Evolutionary conservation across 1,139 yeast genomes (phyloP), one percentile per base, ranked within the genome.

Genomic region (Geotrichum macrosporum): DNA sequence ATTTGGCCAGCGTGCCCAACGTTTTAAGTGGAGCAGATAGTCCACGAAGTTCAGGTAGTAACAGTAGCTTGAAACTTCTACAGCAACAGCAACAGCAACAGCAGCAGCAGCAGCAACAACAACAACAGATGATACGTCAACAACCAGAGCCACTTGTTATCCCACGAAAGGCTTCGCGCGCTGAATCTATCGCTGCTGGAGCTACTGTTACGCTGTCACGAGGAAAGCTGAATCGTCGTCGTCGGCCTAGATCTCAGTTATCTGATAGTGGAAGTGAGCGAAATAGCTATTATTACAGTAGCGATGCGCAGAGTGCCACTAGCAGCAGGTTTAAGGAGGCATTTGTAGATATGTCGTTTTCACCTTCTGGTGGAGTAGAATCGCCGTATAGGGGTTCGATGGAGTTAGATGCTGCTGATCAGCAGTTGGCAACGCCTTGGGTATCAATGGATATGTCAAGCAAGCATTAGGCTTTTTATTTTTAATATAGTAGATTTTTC

Each of bases 201-300:
- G 48, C 48, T 12, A 30, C 29, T 3, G 38, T 46, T 13, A 45
- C 32, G 15, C 35, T 46, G 16, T 24, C 44, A 8, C 40, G 50
- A 13, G 50, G 50, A 12, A 37, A 27, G 18, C 33, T 9, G 13
- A 46, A 46, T 32, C 39, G 50, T 8, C 46, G 50, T 8, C 46
- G 50, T 5, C 42, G 32, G 18, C 32, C 41, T 8, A 35, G 33
- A 1, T 19, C 26, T 16, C n/a, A n/a, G n/a, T 5, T 16, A 6
- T 27, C 41, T 2, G 29, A 33, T 19, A 13, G 44, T n/a, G 16
- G 44, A 3, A 41, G 38, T 32, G 15, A 27, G n/a, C n/a, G n/a
- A 9, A 6, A 9, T 5, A 30, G 35, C 30, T 18, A 18, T 36
- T 33, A 15, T 13, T 5, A 19, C 5, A n/a, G 16, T 5, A 27